Base-by-base conservation (phyloP, 1,284 basidiomycete species). In the Ustilago loliicola region DNA sequence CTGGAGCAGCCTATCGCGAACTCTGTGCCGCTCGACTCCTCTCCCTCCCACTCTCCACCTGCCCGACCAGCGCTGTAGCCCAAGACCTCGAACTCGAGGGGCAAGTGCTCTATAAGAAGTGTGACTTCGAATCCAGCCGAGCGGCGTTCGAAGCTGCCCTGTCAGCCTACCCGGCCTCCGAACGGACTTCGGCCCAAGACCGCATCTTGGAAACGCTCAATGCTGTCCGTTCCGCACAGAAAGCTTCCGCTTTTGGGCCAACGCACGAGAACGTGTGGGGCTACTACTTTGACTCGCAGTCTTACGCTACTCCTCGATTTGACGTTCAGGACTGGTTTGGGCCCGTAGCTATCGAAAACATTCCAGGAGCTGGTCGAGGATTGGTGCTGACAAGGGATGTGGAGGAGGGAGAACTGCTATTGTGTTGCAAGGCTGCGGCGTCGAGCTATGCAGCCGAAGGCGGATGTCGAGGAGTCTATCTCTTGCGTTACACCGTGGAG, bases 331-430 rank as follows among this genome's bases (percentile, higher is more conserved):
- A 82, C 51, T 85, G 71, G 64, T 60, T 82, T 51, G 83, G 83
- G 2, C 81, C 84, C 2, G 68, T 84, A 1, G 60, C 53, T 19
- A 80, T 85, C 34, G 45, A 62, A 6, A 66, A 81, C 48, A 84
- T 85, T n/a, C 82, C 82, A 0, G 69, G 71, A 8, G 84, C 84
- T 0, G 84, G 84, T 0, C 72, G 84, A 15, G 84, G 84, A 13
- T 67, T 86, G 51, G 79, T 86, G 40, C 66, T 81, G 8, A 81
- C 78, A 3, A 64, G 78, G 1, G 83, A 85, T 56, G 80, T 82
- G 15, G 61, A 69, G 9, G 77, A 80, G 47, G 83, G 80, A 62
- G 80, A 83, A 68, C 58, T 85, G 19, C 68, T 86, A 27, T 66
- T 86, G 32, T 76, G 76, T 32, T 84, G 82, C 63, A 77, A 79